phyloP scores from a whole-genome alignment of 495 filamentous ascomycete genomes.

The Arthonia radiata region DNA sequence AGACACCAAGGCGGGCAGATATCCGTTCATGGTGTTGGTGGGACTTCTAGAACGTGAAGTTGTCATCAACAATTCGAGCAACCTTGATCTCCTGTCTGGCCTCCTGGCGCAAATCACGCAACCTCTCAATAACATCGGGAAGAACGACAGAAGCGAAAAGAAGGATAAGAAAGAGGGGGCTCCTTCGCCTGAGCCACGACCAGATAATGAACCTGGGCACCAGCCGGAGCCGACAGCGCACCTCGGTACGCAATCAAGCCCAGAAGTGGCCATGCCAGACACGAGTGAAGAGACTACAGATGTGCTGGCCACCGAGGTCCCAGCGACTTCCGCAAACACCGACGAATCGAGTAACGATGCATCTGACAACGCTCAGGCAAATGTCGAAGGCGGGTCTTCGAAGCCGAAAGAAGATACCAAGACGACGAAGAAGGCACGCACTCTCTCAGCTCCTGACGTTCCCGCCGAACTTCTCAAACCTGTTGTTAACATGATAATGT shows the following conservation, averaged over 20 bases:
- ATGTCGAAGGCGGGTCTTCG: constrained; percentile 23
- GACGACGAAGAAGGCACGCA: constrained; percentile 40
- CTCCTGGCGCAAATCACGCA: constrained; percentile 71
- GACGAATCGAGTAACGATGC: neutral
- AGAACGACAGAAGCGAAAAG: constrained; percentile 41
- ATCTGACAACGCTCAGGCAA: constrained; percentile 10
- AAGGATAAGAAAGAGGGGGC: constrained; percentile 18
- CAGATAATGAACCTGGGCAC: constrained; percentile 1
- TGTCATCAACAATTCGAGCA: constrained; percentile 80
- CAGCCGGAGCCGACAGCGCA: neutral
- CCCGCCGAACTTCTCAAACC: constrained; percentile 75
- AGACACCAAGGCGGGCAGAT: constrained; percentile 58
- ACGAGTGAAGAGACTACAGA: too few relatives aligned
- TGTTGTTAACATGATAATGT: constrained; percentile 85
- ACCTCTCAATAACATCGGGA: constrained; percentile 58
- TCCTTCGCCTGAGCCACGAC: neutral
- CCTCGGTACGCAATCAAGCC: constrained; percentile 3
- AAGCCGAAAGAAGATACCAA: constrained; percentile 16
- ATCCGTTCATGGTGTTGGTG: constrained; percentile 72
- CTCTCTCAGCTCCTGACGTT: constrained; percentile 60
- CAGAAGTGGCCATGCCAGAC: constrained; percentile 12
- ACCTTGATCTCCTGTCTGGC: constrained; percentile 81
- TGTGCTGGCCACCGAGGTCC: too few relatives aligned
- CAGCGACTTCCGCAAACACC: too few relatives aligned
- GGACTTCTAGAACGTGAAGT: constrained; percentile 70